Percentiles rank a stretch among this genome's conserved stretches.
Conservation (phyloP, 2,329 filamentous ascomycete species). For the Trichoderma aggressivum region DNA sequence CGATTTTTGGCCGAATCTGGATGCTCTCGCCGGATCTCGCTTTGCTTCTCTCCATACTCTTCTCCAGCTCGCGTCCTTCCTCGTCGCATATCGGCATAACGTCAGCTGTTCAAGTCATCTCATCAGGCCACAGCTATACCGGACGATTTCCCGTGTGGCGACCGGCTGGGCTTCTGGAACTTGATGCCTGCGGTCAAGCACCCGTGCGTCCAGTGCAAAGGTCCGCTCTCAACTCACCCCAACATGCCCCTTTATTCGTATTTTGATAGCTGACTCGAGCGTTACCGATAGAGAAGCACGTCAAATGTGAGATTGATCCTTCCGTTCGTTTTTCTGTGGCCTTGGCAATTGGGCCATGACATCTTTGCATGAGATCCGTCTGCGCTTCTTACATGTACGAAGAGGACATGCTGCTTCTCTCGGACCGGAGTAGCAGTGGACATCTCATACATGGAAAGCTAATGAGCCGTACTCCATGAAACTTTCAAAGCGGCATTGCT, state of each 20-base stretch:
- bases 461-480: not conserved
- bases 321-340: not conserved
- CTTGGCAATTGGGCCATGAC: not conserved
- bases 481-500: not conserved
- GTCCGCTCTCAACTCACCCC: conserved; percentile 20
- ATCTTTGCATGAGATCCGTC: not conserved
- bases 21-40: conserved; percentile 6
- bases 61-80: not conserved
- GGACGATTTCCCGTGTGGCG: not conserved
- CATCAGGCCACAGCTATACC: not conserved
- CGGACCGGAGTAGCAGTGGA: not conserved
- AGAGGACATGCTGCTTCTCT: not conserved
- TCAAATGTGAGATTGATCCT: conserved; percentile 31
- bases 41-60: not conserved
- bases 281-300: conserved; percentile 31
- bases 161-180: not conserved
- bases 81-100: not conserved
- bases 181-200: conserved; percentile 34
- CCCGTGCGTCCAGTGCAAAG: conserved; percentile 37
- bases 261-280: not conserved
- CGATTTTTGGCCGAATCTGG: conserved; percentile 15
- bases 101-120: not conserved
- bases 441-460: not conserved
- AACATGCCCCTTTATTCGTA: not conserved
- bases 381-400: not conserved